A percentile compares a stretch with the other conserved stretches of the same genome.
phyloP scores from a whole-genome alignment of 108 stramenopile genomes.

The Nitzschia sp. region DNA sequence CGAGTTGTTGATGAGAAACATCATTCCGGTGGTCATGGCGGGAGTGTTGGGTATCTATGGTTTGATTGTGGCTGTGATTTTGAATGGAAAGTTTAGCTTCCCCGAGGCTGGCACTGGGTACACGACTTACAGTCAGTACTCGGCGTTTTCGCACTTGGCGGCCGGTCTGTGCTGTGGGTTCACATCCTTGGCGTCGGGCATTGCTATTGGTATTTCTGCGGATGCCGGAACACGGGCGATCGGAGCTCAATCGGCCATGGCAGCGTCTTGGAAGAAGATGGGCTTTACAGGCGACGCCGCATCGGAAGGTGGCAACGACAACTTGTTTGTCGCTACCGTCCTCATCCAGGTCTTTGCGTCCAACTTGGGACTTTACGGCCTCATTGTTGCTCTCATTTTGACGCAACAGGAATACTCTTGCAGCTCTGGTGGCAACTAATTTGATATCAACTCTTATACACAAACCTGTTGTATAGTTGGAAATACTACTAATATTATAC shows the following conservation, averaged over 20 bases:
- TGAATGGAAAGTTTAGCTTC: conserved; percentile 64
- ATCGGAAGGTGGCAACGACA: conserved; percentile 59
- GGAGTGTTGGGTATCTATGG: conserved; percentile 80
- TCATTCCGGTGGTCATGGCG: conserved; percentile 80
- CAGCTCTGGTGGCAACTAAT: conserved; percentile 12
- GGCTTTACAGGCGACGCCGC: conserved; percentile 70
- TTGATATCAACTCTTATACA: no score
- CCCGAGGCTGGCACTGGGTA: conserved; percentile 49
- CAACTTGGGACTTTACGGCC: conserved; percentile 95
- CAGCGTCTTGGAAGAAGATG: conserved; percentile 81
- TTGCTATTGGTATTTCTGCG: conserved; percentile 73
- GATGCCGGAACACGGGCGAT: conserved; percentile 85
- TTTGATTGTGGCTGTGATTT: conserved; percentile 70
- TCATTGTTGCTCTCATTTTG: conserved; percentile 97
- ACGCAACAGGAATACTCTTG: conserved; percentile 50
- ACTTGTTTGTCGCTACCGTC: conserved; percentile 95
- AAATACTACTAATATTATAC: no score
- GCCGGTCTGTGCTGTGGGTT: conserved; percentile 72
- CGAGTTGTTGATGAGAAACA: conserved; percentile 71
- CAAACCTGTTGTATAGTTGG: no score
- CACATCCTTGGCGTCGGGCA: conserved; percentile 57
- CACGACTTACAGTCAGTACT: conserved; percentile 58
- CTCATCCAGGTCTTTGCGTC: conserved; percentile 98
- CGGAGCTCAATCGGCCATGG: conserved; percentile 86
- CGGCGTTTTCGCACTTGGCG: conserved; percentile 63